Evolutionary conservation across 345 rosid species (phyloP), one percentile per base, ranked within the genome.

Genomic region (Diplotaxis tenuifolia): DNA sequence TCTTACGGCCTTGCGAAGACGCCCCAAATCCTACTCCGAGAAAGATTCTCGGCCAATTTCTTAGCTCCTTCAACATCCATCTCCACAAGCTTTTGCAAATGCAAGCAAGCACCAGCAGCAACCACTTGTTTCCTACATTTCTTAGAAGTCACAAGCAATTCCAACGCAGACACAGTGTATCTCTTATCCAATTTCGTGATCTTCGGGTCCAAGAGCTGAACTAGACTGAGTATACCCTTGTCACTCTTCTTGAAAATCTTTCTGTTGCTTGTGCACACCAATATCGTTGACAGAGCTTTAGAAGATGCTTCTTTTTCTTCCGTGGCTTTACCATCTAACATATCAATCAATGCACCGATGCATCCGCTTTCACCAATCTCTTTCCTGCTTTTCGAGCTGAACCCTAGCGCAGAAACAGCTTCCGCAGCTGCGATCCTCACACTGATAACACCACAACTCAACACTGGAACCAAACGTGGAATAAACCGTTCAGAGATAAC

Each of bases 321-420:
- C n/a, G 75, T 80, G 38, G 90, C 93, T 82, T 94, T 94, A n/a
- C 96, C 96, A 68, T 94, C 97, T 67, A 94, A 65, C 97, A 89
- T 87, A 67, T 82, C 83, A 63, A 87, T 82, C 82, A 94, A 71
- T 7, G 84, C 82, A 52, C 57, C 76, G 15, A 84, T 80, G 72
- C 85, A 82, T 20, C 92, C 96, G 8, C 74, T 74, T 54, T 87
- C 96, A 23, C 97, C 96, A 55, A 91, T 76, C 68, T 89, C 96
- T 70, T 82, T 91, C 81, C 88, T 79, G 9, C 81, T 72, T 78
- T 81, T 88, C 4, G 90, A 70, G 79, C 79, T 84, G 50, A 78
- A 80, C 12, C 86, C 85, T 8, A 94, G 82, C 52, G 79, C 78
- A 36, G 80, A 76, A 67, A 86, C 83, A 55, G 95, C 91, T 38